Percentiles rank a stretch among this genome's conserved stretches.
These are phyloP conservation scores for Fusarium sp. DNA, from an alignment of 2,329 filamentous ascomycete genomes.

Conservation along the genomic window DNA sequence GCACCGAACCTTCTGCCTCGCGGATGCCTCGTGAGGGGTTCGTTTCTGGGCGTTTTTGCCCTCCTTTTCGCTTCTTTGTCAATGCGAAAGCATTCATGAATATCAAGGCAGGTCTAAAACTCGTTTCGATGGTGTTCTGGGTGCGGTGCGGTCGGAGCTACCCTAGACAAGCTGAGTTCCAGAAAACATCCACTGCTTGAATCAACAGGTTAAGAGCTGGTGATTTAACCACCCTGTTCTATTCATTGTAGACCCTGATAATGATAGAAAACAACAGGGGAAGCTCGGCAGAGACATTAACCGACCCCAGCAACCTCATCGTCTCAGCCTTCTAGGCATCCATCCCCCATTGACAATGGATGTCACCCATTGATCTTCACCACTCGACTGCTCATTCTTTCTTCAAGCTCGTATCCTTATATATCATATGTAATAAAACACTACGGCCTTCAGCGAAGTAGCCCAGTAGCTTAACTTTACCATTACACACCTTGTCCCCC, in stretches of 20 bases:
- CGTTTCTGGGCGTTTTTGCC: neutral
- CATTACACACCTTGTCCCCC: constrained; percentile 27
- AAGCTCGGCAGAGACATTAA: neutral
- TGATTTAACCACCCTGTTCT: neutral
- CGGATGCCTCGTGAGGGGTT: constrained; percentile 25
- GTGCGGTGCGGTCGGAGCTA: neutral
- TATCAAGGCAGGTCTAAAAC: neutral
- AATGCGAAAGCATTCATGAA: neutral
- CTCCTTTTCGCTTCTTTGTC: neutral
- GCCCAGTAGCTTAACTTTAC: constrained; percentile 22
- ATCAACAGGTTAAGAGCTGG: neutral
- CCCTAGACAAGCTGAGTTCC: neutral
- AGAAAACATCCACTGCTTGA: neutral
- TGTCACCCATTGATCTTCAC: neutral
- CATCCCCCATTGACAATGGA: neutral
- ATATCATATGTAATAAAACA: constrained; percentile 7
- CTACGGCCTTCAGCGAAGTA: constrained; percentile 36
- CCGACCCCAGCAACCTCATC: neutral
- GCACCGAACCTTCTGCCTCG: constrained; percentile 16
- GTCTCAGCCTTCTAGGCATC: constrained; percentile 20
- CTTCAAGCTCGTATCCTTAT: neutral
- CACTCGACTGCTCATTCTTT: neutral
- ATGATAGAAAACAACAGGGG: neutral
- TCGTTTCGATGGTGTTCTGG: neutral
- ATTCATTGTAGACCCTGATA: neutral